These are phyloP conservation scores for Paramecium sonneborni DNA, from an alignment of 73 alveolate genomes.

Conservation along the genomic window DNA sequence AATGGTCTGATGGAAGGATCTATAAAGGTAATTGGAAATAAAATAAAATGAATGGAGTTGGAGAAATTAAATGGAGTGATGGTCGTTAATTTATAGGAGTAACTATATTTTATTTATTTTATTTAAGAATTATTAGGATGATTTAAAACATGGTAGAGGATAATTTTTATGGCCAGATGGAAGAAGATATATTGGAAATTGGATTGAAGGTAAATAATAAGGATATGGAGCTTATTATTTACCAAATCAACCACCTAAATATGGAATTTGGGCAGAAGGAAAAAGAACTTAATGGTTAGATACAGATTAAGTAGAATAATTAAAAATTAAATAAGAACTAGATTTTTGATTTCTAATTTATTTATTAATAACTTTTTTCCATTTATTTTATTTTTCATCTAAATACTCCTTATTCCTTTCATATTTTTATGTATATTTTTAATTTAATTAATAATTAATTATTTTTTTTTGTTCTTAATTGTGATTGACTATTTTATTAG, in stretches of 20 bases:
- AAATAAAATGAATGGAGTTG: conserved; percentile 83
- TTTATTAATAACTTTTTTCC: background rate
- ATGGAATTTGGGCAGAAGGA: conserved; percentile 69
- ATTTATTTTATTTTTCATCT: no score
- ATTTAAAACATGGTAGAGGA: conserved; percentile 52
- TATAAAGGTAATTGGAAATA: conserved; percentile 77
- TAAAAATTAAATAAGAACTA: background rate
- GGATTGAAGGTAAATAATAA: conserved; percentile 82
- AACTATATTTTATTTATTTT: background rate
- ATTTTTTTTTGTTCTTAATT: background rate
- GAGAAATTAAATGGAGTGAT: conserved; percentile 73
- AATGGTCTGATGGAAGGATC: conserved; percentile 75
- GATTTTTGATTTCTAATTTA: conserved; percentile 10
- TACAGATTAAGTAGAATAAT: background rate
- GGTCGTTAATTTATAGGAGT: conserved; percentile 68
- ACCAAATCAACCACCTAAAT: conserved; percentile 12
- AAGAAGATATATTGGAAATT: conserved; percentile 69
- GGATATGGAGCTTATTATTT: conserved; percentile 75
- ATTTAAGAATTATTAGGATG: conserved; percentile 56
- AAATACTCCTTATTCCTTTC: no score
- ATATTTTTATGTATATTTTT: no score
- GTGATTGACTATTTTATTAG: background rate
- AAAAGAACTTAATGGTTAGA: conserved; percentile 19
- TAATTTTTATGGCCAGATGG: conserved; percentile 38
- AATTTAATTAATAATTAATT: no score